These are phyloP conservation scores for Vitis labrusca DNA, from an alignment of 164 flowering plant species.

Conservation along the genomic window DNA sequence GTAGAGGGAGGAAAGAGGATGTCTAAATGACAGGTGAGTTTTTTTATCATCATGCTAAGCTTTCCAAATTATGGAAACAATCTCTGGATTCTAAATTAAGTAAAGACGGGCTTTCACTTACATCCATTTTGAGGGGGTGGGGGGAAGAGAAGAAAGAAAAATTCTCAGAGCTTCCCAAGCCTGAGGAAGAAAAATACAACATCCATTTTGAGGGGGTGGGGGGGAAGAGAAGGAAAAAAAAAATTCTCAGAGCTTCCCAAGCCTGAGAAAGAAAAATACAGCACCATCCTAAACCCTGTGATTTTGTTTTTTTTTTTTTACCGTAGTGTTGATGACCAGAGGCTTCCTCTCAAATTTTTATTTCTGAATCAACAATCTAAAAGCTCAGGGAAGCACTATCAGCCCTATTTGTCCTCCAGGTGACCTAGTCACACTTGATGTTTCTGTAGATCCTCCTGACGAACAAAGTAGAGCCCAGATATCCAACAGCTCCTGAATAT, in stretches of 20 bases:
- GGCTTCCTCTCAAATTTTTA: constrained; percentile 12
- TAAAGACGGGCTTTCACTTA: too few relatives aligned
- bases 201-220: constrained; percentile 2
- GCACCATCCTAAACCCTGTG: constrained; percentile 16
- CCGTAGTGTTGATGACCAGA: constrained; percentile 8
- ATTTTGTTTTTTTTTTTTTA: constrained; percentile 4
- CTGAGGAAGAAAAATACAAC: too few relatives aligned
- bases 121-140: too few relatives aligned
- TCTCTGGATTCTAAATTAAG: constrained; percentile 36
- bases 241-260: constrained; percentile 18
- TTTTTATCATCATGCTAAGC: constrained; percentile 1
- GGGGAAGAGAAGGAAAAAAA: constrained; percentile 21
- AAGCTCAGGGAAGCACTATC: constrained; percentile 11
- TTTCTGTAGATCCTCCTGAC: constrained; percentile 94
- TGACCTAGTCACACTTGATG: constrained; percentile 77
- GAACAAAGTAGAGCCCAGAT: constrained; percentile 75
- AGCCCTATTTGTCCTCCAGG: constrained; percentile 5
- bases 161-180: too few relatives aligned
- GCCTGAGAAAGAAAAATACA: constrained; percentile 13
- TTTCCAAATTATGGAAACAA: constrained; percentile 22
- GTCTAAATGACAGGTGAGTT: constrained; percentile 10
- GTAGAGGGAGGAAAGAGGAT: constrained; percentile 1
- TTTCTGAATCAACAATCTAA: background rate
- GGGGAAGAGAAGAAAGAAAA: background rate
- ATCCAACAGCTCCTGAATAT: constrained; percentile 84